Evolutionary conservation across 2,329 filamentous ascomycete genomes (phyloP), one percentile per base, ranked within the genome.

Genomic region (Sclerotinia nivalis): DNA sequence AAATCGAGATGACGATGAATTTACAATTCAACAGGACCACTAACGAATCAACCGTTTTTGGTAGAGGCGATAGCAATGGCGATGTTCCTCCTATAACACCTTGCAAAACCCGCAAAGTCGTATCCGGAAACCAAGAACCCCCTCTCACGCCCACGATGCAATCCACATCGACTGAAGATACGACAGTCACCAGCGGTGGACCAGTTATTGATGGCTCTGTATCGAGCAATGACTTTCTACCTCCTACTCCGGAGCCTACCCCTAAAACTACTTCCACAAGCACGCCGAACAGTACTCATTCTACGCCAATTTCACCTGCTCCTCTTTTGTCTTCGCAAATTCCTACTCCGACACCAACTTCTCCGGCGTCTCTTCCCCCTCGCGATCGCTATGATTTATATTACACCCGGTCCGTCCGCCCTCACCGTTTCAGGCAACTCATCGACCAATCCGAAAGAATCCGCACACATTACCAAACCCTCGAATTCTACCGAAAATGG

Each of bases 401-500:
- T 1, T 18, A 2, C 18, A 12, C 25, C 6, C 4, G 9, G 34
- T 37, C 34, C 1, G 34, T 1, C 34, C 4, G 4, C 34, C 6
- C 6, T 37, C 34, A 8, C 6, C 4, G 6, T 37, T 37, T 4
- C 34, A 37, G 9, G 6, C 4, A 37, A 37, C 6, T 22, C 1
- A 13, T 37, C 37, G 6, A 4, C 9, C 1, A 34, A 6, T 37
- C 31, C 18, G 1, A 56, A 12, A 2, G 22, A 2, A 12, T 54
- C 34, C 62, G 49, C 12, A 4, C 12, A 25, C 4, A 65, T 7
- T 65, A 65, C 28, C 49, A 65, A 31, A 37, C 1, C 0, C n/a
- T 65, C 20, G n/a, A 65, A 52, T 65, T 65, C n/a, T 37, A 15
- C 49, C 62, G 49, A 25, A 65, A 54, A 65, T 65, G 49, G 45